These are phyloP conservation scores for Paecilomyces dactylethromorphus DNA, from an alignment of 2,329 filamentous ascomycete species.

Conservation along the genomic window DNA sequence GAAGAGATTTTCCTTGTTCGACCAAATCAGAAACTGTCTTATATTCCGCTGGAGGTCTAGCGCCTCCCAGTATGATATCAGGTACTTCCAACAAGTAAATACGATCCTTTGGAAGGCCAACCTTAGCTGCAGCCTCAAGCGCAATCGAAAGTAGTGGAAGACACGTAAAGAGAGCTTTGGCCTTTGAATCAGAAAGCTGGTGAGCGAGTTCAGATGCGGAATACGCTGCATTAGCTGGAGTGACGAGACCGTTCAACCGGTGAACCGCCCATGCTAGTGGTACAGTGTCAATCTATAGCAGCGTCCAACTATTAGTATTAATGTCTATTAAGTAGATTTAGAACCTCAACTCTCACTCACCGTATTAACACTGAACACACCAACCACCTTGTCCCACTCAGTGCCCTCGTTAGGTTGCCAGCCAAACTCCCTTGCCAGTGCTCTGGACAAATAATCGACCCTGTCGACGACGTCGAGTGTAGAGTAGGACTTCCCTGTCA, in stretches of 20 bases:
- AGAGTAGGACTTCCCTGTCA: conserved; percentile 63
- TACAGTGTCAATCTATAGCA: conserved; percentile 62
- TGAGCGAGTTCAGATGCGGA: conserved; percentile 63
- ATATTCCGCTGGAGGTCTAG: conserved; percentile 40
- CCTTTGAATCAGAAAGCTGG: conserved; percentile 62
- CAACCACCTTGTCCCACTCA: conserved; percentile 77
- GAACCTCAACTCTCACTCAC: conserved; percentile 37
- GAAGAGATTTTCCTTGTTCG: conserved; percentile 47
- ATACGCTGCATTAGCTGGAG: conserved; percentile 70
- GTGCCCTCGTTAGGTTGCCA: conserved; percentile 64
- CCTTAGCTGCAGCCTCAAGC: conserved; percentile 57
- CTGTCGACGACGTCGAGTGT: conserved; percentile 58
- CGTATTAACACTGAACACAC: conserved; percentile 73
- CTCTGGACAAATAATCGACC: conserved; percentile 61
- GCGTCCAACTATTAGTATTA: background rate
- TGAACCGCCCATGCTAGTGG: conserved; percentile 69
- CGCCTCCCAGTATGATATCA: conserved; percentile 43
- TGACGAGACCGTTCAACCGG: conserved; percentile 65
- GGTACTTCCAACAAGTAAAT: conserved; percentile 67
- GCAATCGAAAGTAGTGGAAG: conserved; percentile 58
- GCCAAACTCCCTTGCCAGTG: conserved; percentile 62
- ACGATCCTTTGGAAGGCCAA: conserved; percentile 55
- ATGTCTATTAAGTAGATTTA: background rate
- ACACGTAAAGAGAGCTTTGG: conserved; percentile 67
- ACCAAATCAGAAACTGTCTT: conserved; percentile 63